Evolutionary conservation across 2,329 filamentous ascomycete genomes (phyloP).

Genomic region (Ilyonectria destructans): DNA sequence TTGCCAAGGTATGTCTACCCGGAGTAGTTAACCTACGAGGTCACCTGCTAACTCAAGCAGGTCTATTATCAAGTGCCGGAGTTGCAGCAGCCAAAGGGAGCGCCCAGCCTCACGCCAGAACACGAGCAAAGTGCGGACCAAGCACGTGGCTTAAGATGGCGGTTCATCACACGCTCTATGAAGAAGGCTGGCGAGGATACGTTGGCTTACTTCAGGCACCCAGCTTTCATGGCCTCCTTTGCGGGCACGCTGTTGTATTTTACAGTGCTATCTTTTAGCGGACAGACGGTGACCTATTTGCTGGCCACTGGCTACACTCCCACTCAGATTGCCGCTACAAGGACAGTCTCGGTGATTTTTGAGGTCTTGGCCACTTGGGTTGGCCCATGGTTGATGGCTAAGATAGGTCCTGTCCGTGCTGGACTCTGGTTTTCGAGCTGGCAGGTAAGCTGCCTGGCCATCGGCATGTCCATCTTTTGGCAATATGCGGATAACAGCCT

Average conservation of each 20-base stretch:
- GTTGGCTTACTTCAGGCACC: slow-evolving; percentile 67
- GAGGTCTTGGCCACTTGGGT: slow-evolving; percentile 76
- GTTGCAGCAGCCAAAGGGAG: slow-evolving; percentile 46
- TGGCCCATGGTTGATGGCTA: slow-evolving; percentile 69
- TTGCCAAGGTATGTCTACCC: slow-evolving; percentile 50
- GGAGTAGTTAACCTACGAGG: too few relatives aligned
- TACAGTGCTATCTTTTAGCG: slow-evolving; percentile 72
- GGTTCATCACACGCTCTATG: slow-evolving; percentile 17
- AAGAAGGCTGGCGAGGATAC: slow-evolving; percentile 39
- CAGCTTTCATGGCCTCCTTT: slow-evolving; percentile 74
- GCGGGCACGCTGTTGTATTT: slow-evolving; percentile 74
- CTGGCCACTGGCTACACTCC: slow-evolving; percentile 68
- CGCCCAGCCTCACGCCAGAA: slow-evolving; percentile 18
- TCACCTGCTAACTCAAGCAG: slow-evolving; percentile 24
- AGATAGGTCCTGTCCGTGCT: slow-evolving; percentile 72
- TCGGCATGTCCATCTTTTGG: slow-evolving; percentile 62
- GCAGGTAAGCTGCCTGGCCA: slow-evolving; percentile 73
- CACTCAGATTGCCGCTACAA: slow-evolving; percentile 67
- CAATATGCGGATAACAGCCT: slow-evolving; percentile 46
- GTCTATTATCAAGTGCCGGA: slow-evolving; percentile 49
- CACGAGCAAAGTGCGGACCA: slow-evolving; percentile 11
- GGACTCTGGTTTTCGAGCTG: slow-evolving; percentile 82
- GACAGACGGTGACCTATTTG: slow-evolving; percentile 78
- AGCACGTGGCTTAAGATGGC: neutral
- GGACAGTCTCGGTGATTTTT: slow-evolving; percentile 67